Percentiles rank a stretch among this genome's conserved stretches.
Evolutionary conservation across 2,329 filamentous ascomycete species (phyloP).

Genomic region (Botrytis squamosa): DNA sequence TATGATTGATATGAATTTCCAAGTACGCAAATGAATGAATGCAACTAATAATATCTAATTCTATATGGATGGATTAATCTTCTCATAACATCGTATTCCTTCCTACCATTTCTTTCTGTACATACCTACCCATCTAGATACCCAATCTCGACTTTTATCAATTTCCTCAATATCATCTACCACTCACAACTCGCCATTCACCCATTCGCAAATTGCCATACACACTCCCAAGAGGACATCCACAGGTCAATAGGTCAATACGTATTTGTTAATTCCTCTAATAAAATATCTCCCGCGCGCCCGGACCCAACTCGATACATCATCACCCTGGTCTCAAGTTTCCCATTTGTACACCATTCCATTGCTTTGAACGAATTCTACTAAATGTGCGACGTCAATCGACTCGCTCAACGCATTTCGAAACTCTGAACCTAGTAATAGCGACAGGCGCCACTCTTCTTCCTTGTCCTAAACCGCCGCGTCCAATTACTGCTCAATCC

Average conservation of each 20-base stretch:
- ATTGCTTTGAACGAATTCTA: conserved; percentile 30
- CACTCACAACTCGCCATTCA: neutral
- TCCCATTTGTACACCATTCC: conserved; percentile 19
- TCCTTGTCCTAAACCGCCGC: conserved; percentile 21
- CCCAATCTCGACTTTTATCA: no score
- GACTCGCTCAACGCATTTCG: conserved; percentile 34
- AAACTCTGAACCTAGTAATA: conserved; percentile 33
- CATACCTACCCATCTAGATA: neutral
- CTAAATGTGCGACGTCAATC: conserved; percentile 37
- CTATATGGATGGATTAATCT: neutral
- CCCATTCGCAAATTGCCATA: neutral
- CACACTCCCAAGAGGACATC: neutral
- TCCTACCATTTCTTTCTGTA: neutral
- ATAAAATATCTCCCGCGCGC: conserved; percentile 11
- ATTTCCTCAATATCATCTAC: neutral
- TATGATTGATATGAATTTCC: neutral
- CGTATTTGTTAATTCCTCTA: neutral
- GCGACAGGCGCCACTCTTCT: conserved; percentile 27
- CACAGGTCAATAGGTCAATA: no score
- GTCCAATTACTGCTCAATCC: conserved; percentile 26
- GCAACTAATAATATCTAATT: neutral
- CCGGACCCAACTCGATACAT: conserved; percentile 21
- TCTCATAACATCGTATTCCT: neutral
- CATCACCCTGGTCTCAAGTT: conserved; percentile 14
- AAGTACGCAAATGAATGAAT: neutral